Evolutionary conservation across 768 basidiomycete species (phyloP), one percentile per base, ranked within the genome.

Genomic region (Termitomyces eurrhizus): DNA sequence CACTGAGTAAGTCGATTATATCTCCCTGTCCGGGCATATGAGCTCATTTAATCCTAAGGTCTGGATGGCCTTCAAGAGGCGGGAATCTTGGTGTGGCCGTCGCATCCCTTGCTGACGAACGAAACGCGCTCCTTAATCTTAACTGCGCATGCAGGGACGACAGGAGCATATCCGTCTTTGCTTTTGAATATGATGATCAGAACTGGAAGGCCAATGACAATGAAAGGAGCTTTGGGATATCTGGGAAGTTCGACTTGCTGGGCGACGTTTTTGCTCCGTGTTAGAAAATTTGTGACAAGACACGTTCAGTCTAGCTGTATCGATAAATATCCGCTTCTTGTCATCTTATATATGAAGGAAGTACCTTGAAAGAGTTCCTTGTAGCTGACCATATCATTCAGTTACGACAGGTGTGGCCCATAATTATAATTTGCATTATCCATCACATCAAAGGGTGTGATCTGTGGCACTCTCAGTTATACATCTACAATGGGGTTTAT

Each of bases 51-150:
- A 35, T 24, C 37, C 3, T 24, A 2, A 76, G 75, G 65, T 71
- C 75, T 32, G 78, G 77, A 32, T 79, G 76, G 77, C 75, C 78
- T 14, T 78, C 78, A 9, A 69, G 76, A 29, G 78, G 78, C 5
- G 52, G 59, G 5, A 62, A 54, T 12, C 62, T 64, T 42, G 72
- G 74, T 24, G 67, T 52, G 0, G 77, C 74, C 2, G 72, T 70
- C 6, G 66, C 74, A 8, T 74, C 74, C 0, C 49, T 71, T 8
- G 54, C 16, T 0, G 71, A 78, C 58, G 74, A 77, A 56, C 64
- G 64, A 18, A 69, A 65, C 18, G 77, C 77, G 1, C 60, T 78
- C 11, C 53, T 65, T 9, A 75, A 67, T 33, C 64, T 77, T n/a
- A 77, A 76, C 63, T 77, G 76, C 57, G 76, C 74, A 6, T 65